A percentile compares a stretch with the other conserved stretches of the same genome.
phyloP scores from a whole-genome alignment of 2,329 filamentous ascomycete species.

The Xylaria hypoxylon region DNA sequence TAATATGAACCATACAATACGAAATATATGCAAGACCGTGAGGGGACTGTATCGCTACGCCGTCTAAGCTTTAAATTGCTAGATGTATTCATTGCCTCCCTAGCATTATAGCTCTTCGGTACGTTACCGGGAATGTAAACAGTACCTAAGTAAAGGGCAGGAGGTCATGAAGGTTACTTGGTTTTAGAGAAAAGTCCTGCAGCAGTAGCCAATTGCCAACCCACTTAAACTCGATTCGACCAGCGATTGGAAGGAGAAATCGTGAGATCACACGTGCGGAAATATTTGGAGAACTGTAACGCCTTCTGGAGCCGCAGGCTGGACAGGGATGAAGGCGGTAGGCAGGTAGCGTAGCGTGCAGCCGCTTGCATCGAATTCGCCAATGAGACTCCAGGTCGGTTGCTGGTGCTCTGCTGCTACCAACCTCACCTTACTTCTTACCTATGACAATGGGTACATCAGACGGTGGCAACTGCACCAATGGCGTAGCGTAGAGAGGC shows the following conservation, averaged over 20 bases:
- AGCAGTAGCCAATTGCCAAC: background rate
- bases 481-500: constrained; percentile 7
- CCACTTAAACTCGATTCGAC: constrained; percentile 15
- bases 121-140: background rate
- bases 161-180: background rate
- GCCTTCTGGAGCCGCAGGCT: constrained; percentile 29
- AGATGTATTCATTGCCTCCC: background rate
- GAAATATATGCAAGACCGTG: background rate
- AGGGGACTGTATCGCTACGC: background rate
- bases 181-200: background rate
- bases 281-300: constrained; percentile 19
- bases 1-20: constrained; percentile 19
- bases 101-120: background rate
- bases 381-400: constrained; percentile 28
- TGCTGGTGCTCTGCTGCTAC: constrained; percentile 9
- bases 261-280: constrained; percentile 14
- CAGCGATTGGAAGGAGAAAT: background rate
- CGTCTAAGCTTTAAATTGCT: background rate
- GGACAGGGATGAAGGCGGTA: constrained; percentile 27
- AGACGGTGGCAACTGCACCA: constrained; percentile 17
- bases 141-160: background rate
- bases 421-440: constrained; percentile 29
- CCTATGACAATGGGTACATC: constrained; percentile 23
- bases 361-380: constrained; percentile 32
- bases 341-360: constrained; percentile 19